Conservation (phyloP, 225 moss, liverwort and hornwort genomes). For the Sphagnum contortum region DNA sequence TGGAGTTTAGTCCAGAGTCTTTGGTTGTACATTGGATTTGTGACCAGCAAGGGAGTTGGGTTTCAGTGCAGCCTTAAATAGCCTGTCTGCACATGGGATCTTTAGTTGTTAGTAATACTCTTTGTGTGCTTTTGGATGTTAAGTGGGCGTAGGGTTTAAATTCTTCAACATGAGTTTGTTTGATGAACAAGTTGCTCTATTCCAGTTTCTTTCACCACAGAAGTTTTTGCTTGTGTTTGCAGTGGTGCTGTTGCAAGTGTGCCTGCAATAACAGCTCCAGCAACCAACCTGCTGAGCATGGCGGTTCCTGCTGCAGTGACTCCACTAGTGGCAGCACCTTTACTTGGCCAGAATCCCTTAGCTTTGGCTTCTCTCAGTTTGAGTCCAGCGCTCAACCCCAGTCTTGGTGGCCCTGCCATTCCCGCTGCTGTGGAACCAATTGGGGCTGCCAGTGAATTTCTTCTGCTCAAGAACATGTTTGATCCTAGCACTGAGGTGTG, state of each 20-base stretch:
- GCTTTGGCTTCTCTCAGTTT: conserved; percentile 46
- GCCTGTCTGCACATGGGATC: no score
- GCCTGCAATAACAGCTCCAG: conserved; percentile 56
- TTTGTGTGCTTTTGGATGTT: no score
- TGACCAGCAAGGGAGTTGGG: no score
- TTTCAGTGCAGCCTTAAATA: no score
- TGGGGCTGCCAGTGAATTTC: conserved; percentile 82
- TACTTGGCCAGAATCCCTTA: conserved; percentile 65
- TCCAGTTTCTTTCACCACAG: no score
- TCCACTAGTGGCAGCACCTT: conserved; percentile 69
- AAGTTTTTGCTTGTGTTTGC: not conserved
- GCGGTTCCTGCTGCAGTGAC: conserved; percentile 53
- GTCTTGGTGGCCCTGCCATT: conserved; percentile 37
- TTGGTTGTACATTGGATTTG: no score
- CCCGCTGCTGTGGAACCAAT: conserved; percentile 76
- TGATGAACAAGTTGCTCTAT: no score
- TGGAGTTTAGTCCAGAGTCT: not conserved
- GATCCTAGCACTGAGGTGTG: conserved; percentile 85
- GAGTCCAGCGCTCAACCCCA: conserved; percentile 40
- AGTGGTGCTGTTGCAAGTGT: conserved; percentile 57
- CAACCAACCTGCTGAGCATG: conserved; percentile 67
- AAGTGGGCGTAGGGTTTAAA: no score
- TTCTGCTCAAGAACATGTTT: conserved; percentile 95
- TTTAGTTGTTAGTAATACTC: no score
- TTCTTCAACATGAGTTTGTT: no score